A percentile compares a stretch with the other conserved stretches of the same genome.
Evolutionary conservation across 306 rosid genomes (phyloP).

Genomic region (Cyamopsis tetragonoloba): DNA sequence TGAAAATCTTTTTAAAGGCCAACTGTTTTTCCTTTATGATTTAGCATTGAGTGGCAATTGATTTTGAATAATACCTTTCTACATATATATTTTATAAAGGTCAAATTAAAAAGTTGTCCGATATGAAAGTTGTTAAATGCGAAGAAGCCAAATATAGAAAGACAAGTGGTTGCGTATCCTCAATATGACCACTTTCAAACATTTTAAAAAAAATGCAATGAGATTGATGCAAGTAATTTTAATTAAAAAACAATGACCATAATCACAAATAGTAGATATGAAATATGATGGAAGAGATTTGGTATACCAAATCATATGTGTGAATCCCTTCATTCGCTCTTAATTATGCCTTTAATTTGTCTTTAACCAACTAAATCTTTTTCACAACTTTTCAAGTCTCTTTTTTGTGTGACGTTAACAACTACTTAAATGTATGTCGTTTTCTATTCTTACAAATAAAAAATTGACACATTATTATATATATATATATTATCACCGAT

Average conservation of each 20-base stretch:
- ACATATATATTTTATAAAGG: slow-evolving; percentile 27
- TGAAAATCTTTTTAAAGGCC: slow-evolving; percentile 25
- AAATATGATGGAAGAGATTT: slow-evolving; percentile 47
- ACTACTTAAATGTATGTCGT: too few species aligned
- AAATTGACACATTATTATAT: too few species aligned
- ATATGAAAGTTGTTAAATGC: slow-evolving; percentile 8
- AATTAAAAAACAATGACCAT: slow-evolving; percentile 7
- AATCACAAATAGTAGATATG: slow-evolving; percentile 31
- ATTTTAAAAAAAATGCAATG: slow-evolving; percentile 11
- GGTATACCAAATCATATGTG: slow-evolving; percentile 38
- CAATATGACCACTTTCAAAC: slow-evolving; percentile 22
- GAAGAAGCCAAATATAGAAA: slow-evolving; percentile 31
- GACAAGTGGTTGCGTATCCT: slow-evolving; percentile 36
- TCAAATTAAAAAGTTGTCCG: slow-evolving; percentile 32
- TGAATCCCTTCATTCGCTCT: slow-evolving; percentile 48
- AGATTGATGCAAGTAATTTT: slow-evolving; percentile 29
- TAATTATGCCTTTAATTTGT: slow-evolving; percentile 28
- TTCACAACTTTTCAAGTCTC: slow-evolving; percentile 30
- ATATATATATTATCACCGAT: too few species aligned
- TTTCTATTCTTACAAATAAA: too few species aligned
- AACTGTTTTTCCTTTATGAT: slow-evolving; percentile 33
- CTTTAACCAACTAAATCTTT: slow-evolving; percentile 37
- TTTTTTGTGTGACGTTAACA: slow-evolving; percentile 23
- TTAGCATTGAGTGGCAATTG: slow-evolving; percentile 40
- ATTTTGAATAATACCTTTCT: slow-evolving; percentile 37